Conservation (phyloP, 768 basidiomycete genomes). For the Auricularia auricula-judae region DNA sequence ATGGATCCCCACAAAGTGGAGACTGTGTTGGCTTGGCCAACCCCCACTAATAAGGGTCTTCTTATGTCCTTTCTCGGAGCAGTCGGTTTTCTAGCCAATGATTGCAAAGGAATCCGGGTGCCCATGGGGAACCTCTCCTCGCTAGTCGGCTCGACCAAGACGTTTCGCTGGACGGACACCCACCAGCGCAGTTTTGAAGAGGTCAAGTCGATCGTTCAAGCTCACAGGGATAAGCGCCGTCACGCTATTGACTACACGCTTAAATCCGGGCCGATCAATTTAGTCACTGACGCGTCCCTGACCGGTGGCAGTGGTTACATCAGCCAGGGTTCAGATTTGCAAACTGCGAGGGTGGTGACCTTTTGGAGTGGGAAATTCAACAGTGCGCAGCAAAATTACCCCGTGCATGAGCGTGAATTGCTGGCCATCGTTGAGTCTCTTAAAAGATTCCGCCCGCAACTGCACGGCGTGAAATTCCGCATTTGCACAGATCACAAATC, state of each 20-base stretch:
- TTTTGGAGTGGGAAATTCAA: slow-evolving; percentile 4
- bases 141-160: slow-evolving; percentile 11
- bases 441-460: slow-evolving; percentile 16
- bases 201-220: slow-evolving; percentile 20
- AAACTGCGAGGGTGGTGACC: neutral
- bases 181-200: slow-evolving; percentile 26
- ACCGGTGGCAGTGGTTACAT: neutral
- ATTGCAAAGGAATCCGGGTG: slow-evolving; percentile 21
- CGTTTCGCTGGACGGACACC: slow-evolving; percentile 22
- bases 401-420: slow-evolving; percentile 28
- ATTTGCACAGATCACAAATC: slow-evolving; percentile 24
- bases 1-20: slow-evolving; percentile 3
- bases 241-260: slow-evolving; percentile 7
- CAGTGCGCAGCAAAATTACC: slow-evolving; percentile 20
- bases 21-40: slow-evolving; percentile 21
- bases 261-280: neutral
- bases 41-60: slow-evolving; percentile 17
- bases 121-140: slow-evolving; percentile 26
- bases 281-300: neutral
- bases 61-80: slow-evolving; percentile 24
- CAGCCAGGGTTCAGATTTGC: neutral
- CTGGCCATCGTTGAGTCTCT: slow-evolving; percentile 24
- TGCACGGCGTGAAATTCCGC: slow-evolving; percentile 16
- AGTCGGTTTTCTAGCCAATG: slow-evolving; percentile 20
- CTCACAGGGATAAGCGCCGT: slow-evolving; percentile 13